A percentile compares a stretch with the other conserved stretches of the same genome.
Conservation (phyloP, 2,329 filamentous ascomycete species). For the Stachybotrys echinatus region DNA sequence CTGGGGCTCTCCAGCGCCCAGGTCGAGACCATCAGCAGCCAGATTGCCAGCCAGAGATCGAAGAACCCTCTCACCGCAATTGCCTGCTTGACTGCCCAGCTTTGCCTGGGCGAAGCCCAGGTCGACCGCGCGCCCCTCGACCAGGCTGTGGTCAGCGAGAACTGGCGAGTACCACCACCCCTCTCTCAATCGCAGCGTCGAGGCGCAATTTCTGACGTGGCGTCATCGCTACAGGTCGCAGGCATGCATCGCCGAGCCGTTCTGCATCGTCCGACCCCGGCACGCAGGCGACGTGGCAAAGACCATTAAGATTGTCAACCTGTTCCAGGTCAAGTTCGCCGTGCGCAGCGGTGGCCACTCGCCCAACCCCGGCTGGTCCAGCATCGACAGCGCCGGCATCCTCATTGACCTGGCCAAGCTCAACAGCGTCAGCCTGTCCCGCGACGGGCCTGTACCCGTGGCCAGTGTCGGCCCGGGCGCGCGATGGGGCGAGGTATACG, state of each 20-base stretch:
- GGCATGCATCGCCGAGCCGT: neutral
- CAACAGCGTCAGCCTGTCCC: neutral
- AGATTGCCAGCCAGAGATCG: neutral
- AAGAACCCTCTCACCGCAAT: neutral
- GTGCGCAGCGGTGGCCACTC: slow-evolving; percentile 9
- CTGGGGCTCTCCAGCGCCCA: neutral
- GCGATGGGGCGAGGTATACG: slow-evolving; percentile 16
- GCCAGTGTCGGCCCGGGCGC: slow-evolving; percentile 22
- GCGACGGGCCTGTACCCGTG: neutral
- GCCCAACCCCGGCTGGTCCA: slow-evolving; percentile 6
- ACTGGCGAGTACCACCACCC: neutral
- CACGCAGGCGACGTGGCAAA: neutral
- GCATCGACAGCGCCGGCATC: slow-evolving; percentile 5
- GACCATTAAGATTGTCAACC: neutral
- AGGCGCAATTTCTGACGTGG: too few species aligned
- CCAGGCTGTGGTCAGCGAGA: neutral
- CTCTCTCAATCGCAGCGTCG: too few species aligned
- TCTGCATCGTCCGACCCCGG: neutral
- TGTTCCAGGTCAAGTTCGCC: slow-evolving; percentile 3
- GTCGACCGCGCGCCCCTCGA: neutral
- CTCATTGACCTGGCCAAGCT: slow-evolving; percentile 5
- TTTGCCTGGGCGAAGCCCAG: neutral
- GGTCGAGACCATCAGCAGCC: neutral
- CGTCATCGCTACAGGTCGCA: neutral
- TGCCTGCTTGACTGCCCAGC: neutral